These are phyloP conservation scores for Fagus sylvatica DNA, from an alignment of 306 rosid species.

Conservation along the genomic window DNA sequence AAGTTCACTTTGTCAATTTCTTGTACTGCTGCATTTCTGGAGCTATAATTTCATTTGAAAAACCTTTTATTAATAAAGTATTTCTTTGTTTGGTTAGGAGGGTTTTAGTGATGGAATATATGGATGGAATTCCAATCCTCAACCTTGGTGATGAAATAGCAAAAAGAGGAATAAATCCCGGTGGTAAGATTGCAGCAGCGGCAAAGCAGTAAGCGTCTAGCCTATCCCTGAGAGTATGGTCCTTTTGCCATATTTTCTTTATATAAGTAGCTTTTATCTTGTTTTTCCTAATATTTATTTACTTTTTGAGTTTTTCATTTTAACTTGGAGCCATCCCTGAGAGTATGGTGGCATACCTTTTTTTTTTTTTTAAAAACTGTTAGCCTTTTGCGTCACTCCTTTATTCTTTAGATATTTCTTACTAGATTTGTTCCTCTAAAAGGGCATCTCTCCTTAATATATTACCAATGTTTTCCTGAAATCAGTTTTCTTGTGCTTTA, in stretches of 20 bases:
- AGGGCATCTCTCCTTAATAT: not conserved
- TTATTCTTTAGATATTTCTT: not conserved
- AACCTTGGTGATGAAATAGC: slow-evolving; percentile 93
- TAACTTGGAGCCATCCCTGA: slow-evolving; percentile 1
- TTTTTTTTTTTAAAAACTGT: not conserved
- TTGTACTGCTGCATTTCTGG: slow-evolving; percentile 15
- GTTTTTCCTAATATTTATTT: slow-evolving; percentile 9
- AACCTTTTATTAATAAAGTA: slow-evolving; percentile 26
- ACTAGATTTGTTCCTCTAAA: not conserved
- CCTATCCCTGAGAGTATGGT: slow-evolving; percentile 24
- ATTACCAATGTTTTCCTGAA: not conserved
- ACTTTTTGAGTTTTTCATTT: slow-evolving; percentile 13
- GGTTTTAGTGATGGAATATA: slow-evolving; percentile 86
- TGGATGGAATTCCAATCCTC: slow-evolving; percentile 86
- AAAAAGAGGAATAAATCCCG: slow-evolving; percentile 82
- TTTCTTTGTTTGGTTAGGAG: slow-evolving; percentile 59
- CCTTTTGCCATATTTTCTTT: slow-evolving; percentile 6
- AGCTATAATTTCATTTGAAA: slow-evolving; percentile 21
- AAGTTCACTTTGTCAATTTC: not conserved
- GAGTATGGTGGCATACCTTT: not conserved
- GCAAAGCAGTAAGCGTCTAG: slow-evolving; percentile 80
- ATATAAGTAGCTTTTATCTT: slow-evolving; percentile 5
- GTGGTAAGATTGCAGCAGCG: slow-evolving; percentile 68
- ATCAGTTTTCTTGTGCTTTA: not conserved
- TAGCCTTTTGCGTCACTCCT: not conserved